Evolutionary conservation across 2,329 filamentous ascomycete species (phyloP), one percentile per base, ranked within the genome.

Genomic region (Microdochium trichocladiopsis): DNA sequence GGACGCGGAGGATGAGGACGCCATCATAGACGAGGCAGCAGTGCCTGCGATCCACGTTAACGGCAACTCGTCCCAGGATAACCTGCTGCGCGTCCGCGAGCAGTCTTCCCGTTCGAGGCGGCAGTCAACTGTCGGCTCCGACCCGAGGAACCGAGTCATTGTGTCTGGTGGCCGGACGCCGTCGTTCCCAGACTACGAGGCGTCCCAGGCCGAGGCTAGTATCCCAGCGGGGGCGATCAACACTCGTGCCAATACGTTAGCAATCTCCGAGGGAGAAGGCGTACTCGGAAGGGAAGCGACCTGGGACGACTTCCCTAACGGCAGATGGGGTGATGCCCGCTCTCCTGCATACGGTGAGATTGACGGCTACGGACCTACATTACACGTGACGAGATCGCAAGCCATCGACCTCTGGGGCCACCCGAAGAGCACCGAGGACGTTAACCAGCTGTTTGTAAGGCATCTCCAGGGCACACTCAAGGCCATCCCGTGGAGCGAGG

Each of bases 241-340:
- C 66, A 84, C 83, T 21, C 82, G 92, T 50, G 86, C 87, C 52
- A 93, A 92, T 66, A 94, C 90, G 1, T 79, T 97, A 10, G 90
- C 92, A 25, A 96, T 96, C 53, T 96, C 92, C 0, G 93, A 97
- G 72, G 93, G 94, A 5, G 88, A 96, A 63, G 94, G 93, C 23
- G 80, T 88, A 3, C 76, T 96, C 6, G 94, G 93, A 11, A 82
- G 94, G 49, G 93, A 97, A 75, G 94, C 94, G 31, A 99, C 94
- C 1, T 99, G 94, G 94, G 94, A 99, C 63, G 94, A 99, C 65
- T 99, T 91, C 69, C 93, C 93, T 57, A 97, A 97, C 73, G 94
- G 93, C 25, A 83, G 93, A 52, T 97, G 93, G 84, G 93, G 93
- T 65, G 93, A 96, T 63, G 89, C 92, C 4, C 83, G 93, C 50